Base-by-base conservation (phyloP, 148 eudicot species). In the Arbutus unedo region DNA sequence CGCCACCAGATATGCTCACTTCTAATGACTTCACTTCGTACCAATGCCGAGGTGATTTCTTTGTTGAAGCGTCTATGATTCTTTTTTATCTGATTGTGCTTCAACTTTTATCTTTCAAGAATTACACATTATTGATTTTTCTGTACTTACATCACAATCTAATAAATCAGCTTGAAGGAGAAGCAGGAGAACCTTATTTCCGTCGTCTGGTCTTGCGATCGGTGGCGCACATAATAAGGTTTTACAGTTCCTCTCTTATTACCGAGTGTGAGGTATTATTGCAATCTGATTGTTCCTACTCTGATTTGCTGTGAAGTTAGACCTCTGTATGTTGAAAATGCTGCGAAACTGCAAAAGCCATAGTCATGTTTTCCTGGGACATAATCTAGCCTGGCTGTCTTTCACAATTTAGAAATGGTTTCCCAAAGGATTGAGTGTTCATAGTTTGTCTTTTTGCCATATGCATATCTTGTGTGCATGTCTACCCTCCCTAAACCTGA, bases 1-100 rank as follows among this genome's bases (percentile, higher is more conserved):
- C 99, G 96, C 81, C 93, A 88, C 84, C 95, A 96, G 87, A 94
- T 96, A 89, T 96, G 98, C 80, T 96, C 99, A 88, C 96, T 96
- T 87, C 91, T 96, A 73, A 96, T 94, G 99, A 94, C 99, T 79
- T 96, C 99, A 74, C 92, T 94, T 79, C 97, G 99, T 78, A 96
- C 97, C 77, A 94, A 96, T 91, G 90, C 94, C 75, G 99, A 96
- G 99, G 99, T 94, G 86, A 74, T 80, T 82, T 55, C 67, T 71
- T 68, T 25, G 56, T 56, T 81, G 53, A 47, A 55, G 45, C 45
- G 7, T 23, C 21, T 56, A 41, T 2, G 18, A 78, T 16, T 78
- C 54, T 21, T 23, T 68, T 77, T 14, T 21, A 31, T 50, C 57
- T 49, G 48, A 25, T 4, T 10, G 1, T 25, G 74, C 13, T 66